These are phyloP conservation scores for Xylaria arbuscula DNA, from an alignment of 2,329 filamentous ascomycete species.

Conservation along the genomic window DNA sequence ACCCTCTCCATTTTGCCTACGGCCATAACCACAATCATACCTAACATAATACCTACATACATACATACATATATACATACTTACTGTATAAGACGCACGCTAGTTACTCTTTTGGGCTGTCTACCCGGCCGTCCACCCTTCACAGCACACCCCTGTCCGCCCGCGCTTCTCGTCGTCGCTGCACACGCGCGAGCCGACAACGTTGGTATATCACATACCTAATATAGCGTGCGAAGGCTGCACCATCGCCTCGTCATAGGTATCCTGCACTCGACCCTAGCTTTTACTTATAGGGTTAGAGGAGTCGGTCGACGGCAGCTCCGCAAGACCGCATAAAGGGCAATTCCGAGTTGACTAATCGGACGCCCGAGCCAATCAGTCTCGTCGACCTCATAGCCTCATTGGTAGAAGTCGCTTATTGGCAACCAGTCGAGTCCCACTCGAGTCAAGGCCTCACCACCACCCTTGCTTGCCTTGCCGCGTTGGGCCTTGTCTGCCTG, in stretches of 20 bases:
- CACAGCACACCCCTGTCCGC: conserved; percentile 20
- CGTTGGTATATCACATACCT: conserved; percentile 15
- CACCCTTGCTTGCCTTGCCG: conserved; percentile 13
- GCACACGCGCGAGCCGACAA: conserved; percentile 8
- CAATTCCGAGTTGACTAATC: conserved; percentile 15
- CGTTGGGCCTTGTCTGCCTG: conserved; percentile 4
- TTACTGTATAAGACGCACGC: not conserved
- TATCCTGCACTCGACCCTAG: not conserved
- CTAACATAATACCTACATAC: not conserved
- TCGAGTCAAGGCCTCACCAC: conserved; percentile 11
- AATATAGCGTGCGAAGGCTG: conserved; percentile 18
- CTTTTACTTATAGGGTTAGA: not conserved
- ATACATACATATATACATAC: no score
- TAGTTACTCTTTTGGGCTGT: not conserved
- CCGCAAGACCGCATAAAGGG: conserved; percentile 32
- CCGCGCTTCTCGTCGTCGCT: conserved; percentile 7
- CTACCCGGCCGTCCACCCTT: conserved; percentile 15
- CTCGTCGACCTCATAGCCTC: conserved; percentile 29
- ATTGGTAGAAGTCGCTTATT: conserved; percentile 19
- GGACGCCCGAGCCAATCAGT: conserved; percentile 15
- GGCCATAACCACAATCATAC: not conserved
- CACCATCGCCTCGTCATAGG: conserved; percentile 11
- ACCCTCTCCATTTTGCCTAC: not conserved
- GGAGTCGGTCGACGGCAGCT: conserved; percentile 7
- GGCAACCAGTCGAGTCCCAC: conserved; percentile 5